A percentile compares a stretch with the other conserved stretches of the same genome.
Conservation (phyloP, 2,329 filamentous ascomycete genomes). For the Rutstroemia sp. region DNA sequence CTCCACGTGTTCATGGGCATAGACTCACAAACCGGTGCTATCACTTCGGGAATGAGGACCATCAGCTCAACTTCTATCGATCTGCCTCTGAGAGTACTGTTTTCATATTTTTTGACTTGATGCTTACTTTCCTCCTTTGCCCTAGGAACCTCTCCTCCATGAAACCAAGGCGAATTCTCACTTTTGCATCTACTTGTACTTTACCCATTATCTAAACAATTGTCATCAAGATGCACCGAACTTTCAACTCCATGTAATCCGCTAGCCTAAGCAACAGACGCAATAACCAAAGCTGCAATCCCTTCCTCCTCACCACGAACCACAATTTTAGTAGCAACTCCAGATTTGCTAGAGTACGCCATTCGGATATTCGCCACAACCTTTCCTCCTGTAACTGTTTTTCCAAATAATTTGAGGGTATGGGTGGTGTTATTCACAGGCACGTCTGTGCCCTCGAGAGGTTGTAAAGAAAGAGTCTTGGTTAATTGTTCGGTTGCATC, state of each 20-base stretch:
- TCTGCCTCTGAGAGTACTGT: not conserved
- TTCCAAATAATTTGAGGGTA: slow-evolving; percentile 90
- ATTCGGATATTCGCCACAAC: slow-evolving; percentile 85
- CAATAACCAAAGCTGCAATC: slow-evolving; percentile 76
- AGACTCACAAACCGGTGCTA: not conserved
- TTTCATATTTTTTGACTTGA: slow-evolving; percentile 11
- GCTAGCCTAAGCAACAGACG: slow-evolving; percentile 55
- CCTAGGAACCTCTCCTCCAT: slow-evolving; percentile 6
- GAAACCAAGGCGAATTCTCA: slow-evolving; percentile 8
- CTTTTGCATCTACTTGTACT: slow-evolving; percentile 13
- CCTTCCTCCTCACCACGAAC: slow-evolving; percentile 90
- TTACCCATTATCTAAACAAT: slow-evolving; percentile 25
- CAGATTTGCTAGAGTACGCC: slow-evolving; percentile 87
- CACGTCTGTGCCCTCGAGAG: slow-evolving; percentile 89
- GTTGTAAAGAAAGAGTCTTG: slow-evolving; percentile 81
- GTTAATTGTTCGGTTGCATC: slow-evolving; percentile 90
- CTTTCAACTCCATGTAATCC: slow-evolving; percentile 22
- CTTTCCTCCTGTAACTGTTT: slow-evolving; percentile 83
- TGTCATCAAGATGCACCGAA: slow-evolving; percentile 20
- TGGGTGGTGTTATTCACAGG: slow-evolving; percentile 84
- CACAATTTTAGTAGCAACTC: slow-evolving; percentile 92
- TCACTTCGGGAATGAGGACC: too few species aligned
- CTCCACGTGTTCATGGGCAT: not conserved
- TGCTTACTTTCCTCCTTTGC: slow-evolving; percentile 1
- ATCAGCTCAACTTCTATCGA: not conserved